Base-by-base conservation (phyloP, 257 asterid species). In the Solanum rostratum region DNA sequence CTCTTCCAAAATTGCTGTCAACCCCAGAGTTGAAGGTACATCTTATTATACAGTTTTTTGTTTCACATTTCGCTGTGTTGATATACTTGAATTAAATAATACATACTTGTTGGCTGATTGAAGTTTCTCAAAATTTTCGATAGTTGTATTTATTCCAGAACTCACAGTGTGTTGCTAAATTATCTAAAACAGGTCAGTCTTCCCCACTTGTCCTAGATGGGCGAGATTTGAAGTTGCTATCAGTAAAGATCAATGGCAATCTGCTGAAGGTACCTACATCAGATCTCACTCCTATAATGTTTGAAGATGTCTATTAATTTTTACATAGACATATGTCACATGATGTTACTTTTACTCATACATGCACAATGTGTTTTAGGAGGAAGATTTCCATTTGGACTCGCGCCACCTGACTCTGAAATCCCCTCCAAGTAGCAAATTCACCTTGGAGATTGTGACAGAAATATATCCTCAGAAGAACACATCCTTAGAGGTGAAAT, bases 391-490 rank as follows among this genome's bases (percentile, higher is more conserved):
- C 86, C 88, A 46, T 52, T 74, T 90, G 52, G 92, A 91, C 89
- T 85, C 97, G 20, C 97, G 98, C 87, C 90, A 94, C 85, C 91
- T 97, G 87, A 93, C 93, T 55, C 86, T 97, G 87, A 80, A 86
- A 71, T 91, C 97, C n/a, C 98, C 93, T 85, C 99, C 99, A 79
- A 84, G 83, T 87, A 93, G 92, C 53, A 93, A 91, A 63, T 97
- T 95, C 86, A 88, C 90, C 37, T 80, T 97, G 91, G 98, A 97
- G 88, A 91, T 92, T 85, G 91, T 93, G 83, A 95, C 93, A 15
- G 99, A 97, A 85, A 94, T 97, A 89, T 86, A 91, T 85, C 99
- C 98, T 27, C 98, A 95, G 84, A 90, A 90, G 86, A 97, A 95
- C 89, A 97, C 99, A 3, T 97, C 99, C 30, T 89, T 97, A 79